Conservation (phyloP, 352 stramenopile species). For the Blastocystis sp. region DNA sequence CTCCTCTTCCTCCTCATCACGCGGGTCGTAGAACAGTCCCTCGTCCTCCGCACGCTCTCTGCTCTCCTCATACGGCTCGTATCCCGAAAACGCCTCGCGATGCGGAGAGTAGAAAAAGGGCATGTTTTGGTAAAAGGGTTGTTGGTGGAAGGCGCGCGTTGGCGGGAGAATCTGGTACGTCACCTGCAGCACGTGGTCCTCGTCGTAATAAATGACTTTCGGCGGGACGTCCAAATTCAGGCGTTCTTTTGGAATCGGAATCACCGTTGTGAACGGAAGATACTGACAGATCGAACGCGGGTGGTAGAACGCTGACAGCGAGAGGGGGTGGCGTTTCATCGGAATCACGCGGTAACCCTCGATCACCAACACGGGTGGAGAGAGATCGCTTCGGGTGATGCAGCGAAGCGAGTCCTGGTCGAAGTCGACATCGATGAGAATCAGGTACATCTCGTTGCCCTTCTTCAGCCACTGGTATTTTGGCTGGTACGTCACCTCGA, state of each 20-base stretch:
- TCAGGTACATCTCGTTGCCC: constrained; percentile 33
- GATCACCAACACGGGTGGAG: neutral
- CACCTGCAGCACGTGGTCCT: neutral
- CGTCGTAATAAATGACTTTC: neutral
- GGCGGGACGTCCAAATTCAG: neutral
- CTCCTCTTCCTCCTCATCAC: neutral
- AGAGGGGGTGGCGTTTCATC: neutral
- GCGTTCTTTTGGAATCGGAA: neutral
- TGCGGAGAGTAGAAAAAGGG: neutral
- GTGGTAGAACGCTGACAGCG: neutral
- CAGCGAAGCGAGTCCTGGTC: constrained; percentile 55
- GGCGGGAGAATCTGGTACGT: neutral
- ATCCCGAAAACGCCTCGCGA: neutral
- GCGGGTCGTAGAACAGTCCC: neutral
- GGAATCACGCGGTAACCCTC: neutral
- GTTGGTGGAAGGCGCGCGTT: neutral
- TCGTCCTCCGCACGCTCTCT: neutral
- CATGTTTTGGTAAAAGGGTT: neutral
- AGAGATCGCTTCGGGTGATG: neutral
- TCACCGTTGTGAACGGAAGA: neutral
- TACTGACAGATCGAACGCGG: neutral
- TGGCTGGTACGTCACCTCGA: neutral
- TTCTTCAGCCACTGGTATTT: constrained; percentile 71
- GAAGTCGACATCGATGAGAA: constrained; percentile 55
- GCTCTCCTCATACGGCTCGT: neutral